Base-by-base conservation (phyloP, 2,329 filamentous ascomycete genomes). In the Xylaria hypoxylon region DNA sequence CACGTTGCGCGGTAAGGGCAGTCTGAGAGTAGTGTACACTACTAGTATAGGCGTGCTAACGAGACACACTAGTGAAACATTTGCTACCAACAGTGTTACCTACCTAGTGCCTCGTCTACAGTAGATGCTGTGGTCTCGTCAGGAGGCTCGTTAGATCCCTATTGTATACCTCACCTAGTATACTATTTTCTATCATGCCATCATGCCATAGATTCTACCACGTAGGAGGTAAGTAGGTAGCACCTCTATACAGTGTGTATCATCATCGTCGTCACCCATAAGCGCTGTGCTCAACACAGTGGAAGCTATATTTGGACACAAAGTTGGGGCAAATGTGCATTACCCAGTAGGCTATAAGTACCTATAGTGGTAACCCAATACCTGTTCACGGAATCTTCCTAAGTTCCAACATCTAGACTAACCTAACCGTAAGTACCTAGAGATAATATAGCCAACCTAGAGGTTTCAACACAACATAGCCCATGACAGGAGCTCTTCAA, bases 41-140 rank as follows among this genome's bases (percentile, higher is more conserved):
- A 45, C 35, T 38, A 24, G 45, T 58, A 38, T 26, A 48, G 45
- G 77, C 96, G 93, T 69, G 90, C 93, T 5, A 84, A 79, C 71
- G 97, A 83, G 69, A 97, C 86, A 77, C 92, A 94, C 83, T 97
- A 94, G 65, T 67, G 65, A 64, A 61, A 67, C 64, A 56, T 26
- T 67, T 22, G 55, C 55, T 45, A 59, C 35, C 35, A n/a, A n/a
- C 26, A 22, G 58, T 62, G 50, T 55, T 52, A 51, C 57, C 45
- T 40, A 53, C 8, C 7, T 53, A 53, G 19, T 13, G 35, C 10
- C 4, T 15, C 4, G 15, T 17, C 22, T 28, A 48, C 6, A 48
- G 22, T 11, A 26, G 6, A 26, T 50, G 15, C 26, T 22, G 5
- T 50, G 13, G 44, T 42, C 31, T 59, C 86, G 70, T 47, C 44